phyloP scores from a whole-genome alignment of 202 grass and related monocot genomes.

The Carex arenaria region DNA sequence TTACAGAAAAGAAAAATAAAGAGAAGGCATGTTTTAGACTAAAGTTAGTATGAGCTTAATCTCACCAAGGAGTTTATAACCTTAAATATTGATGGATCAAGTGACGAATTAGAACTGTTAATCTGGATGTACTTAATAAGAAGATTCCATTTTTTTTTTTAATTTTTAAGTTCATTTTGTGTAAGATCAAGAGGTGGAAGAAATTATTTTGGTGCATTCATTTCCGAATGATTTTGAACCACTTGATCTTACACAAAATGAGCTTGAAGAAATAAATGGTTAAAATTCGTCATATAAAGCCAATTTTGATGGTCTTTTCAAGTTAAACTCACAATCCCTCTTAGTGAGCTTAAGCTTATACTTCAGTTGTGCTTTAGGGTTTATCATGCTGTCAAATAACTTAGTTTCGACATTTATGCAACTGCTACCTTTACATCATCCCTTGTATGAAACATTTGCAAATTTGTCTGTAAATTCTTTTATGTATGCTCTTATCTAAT shows the following conservation, averaged over 20 bases:
- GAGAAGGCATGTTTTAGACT: not conserved
- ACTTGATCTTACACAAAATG: not conserved
- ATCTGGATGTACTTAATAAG: not conserved
- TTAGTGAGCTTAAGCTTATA: not conserved
- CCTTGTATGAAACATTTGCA: not conserved
- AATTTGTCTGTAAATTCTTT: not conserved
- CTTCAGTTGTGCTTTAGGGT: not conserved
- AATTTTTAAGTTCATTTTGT: not conserved
- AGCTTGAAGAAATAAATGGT: not conserved
- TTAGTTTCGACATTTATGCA: not conserved
- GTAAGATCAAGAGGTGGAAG: not conserved
- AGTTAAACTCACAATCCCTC: not conserved
- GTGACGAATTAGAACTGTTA: not conserved
- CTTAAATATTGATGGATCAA: not conserved
- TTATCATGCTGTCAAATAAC: not conserved
- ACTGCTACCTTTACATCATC: not conserved
- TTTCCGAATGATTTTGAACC: not conserved
- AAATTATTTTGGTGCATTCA: not conserved
- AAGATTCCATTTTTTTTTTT: not conserved
- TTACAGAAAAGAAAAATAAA: not conserved
- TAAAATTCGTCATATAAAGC: not conserved
- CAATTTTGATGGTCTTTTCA: not conserved
- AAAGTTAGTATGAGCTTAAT: not conserved
- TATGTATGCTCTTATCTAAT: not conserved
- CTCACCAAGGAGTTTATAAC: not conserved